Base-by-base conservation (phyloP, 108 stramenopile species). In the Stephanodiscus minutulus region DNA sequence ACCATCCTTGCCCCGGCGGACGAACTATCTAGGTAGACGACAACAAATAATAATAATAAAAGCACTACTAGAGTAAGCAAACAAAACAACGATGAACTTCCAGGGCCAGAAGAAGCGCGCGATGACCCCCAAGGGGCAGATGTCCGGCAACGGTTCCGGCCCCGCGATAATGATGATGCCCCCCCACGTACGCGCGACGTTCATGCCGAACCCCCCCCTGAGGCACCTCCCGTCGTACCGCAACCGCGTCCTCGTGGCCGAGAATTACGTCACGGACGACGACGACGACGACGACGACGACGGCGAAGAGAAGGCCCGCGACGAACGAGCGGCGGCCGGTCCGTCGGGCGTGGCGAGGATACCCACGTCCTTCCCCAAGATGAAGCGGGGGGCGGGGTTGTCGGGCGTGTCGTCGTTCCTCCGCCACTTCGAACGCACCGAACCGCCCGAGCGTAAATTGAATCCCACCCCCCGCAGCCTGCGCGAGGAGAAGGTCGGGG, bases 101-200 rank as follows among this genome's bases (percentile, higher is more conserved):
- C 76, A 77, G 60, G 43, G 43, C 15, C 64, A 79, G 41, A 61
- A 67, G 55, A 50, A 64, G 70, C 46, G 67, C 20, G 77, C 77
- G 59, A 86, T 74, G 64, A 91, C 91, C 36, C 89, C 91, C 41
- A 83, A 79, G 53, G 93, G 93, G 3, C 85, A 92, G 78, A 92
- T 95, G 93, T 77, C 85, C 18, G 89, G 87, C 61, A 79, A 73
- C 64, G 86, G 83, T 48, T 82, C 86, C 50, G 88, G 90, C 41
- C 87, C 91, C 9, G 94, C 94, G 54, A 89, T 95, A 69, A 90
- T 91, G 89, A 80, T 95, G 82, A 95, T 95, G 90, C 94, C 94
- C 12, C 87, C 90, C 29, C 87, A 88, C 64, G 86, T 95, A 61
- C 91, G 91, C 10, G 82, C 79, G 39, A 91, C 94, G 55, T 95